Evolutionary conservation across 768 basidiomycete genomes (phyloP).

Genomic region (Kwoniella pini): DNA sequence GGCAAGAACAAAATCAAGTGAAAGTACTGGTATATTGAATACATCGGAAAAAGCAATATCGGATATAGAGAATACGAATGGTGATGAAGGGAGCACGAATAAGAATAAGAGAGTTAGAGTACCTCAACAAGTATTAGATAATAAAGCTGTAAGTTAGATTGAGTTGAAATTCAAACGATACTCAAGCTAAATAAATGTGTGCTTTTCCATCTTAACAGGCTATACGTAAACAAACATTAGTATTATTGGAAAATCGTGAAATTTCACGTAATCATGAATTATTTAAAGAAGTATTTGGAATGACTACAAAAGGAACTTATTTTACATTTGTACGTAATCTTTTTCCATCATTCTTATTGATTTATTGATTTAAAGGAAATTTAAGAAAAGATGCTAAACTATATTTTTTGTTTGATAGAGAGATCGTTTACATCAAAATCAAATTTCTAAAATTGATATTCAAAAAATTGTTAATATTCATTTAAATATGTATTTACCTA

Average conservation of each 20-base stretch:
- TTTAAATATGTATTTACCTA: conserved; percentile 45
- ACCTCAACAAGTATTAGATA: conserved; percentile 43
- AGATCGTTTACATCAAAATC: conserved; percentile 20
- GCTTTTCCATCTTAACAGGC: conserved; percentile 25
- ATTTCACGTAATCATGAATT: conserved; percentile 35
- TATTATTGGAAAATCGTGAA: conserved; percentile 36
- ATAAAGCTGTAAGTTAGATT: conserved; percentile 45
- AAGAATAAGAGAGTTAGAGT: conserved; percentile 27
- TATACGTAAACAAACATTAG: conserved; percentile 47
- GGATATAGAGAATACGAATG: background rate
- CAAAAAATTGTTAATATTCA: conserved; percentile 34
- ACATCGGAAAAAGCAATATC: background rate
- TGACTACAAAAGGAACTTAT: conserved; percentile 44
- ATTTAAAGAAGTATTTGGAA: conserved; percentile 52
- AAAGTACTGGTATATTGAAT: background rate
- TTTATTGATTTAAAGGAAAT: no score
- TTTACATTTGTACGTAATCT: conserved; percentile 48
- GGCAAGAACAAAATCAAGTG: background rate
- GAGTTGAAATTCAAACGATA: background rate
- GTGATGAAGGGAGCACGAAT: background rate
- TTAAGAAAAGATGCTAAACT: no score
- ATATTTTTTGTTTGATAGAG: conserved; percentile 17
- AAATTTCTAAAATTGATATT: conserved; percentile 29
- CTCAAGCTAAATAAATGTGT: no score
- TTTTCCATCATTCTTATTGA: background rate